A percentile compares a stretch with the other conserved stretches of the same genome.
These are phyloP conservation scores for Atalantia buxifolia DNA, from an alignment of 345 rosid genomes.

Conservation along the genomic window DNA sequence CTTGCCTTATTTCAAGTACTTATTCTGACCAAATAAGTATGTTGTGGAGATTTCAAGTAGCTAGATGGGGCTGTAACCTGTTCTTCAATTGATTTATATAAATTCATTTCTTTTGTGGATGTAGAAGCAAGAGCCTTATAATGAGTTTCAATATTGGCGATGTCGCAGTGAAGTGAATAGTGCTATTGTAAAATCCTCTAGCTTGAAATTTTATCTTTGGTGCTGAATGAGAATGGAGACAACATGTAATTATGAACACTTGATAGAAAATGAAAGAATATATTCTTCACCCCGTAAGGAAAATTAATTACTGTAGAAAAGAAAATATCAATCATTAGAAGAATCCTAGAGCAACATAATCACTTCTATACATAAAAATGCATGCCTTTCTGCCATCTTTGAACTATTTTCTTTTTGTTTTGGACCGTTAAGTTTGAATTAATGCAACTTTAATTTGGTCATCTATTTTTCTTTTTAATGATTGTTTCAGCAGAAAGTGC, in stretches of 20 bases:
- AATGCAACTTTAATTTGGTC: constrained; percentile 9
- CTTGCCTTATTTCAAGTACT: constrained; percentile 8
- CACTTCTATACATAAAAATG: background rate
- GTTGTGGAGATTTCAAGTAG: constrained; percentile 10
- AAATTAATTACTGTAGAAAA: background rate
- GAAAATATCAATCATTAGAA: constrained; percentile 5
- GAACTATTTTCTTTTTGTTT: background rate
- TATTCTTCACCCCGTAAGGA: background rate
- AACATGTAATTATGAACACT: background rate
- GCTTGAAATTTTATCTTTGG: background rate
- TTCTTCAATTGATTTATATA: constrained; percentile 17
- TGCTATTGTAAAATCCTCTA: constrained; percentile 6
- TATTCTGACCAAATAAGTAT: constrained; percentile 11
- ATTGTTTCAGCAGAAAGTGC: constrained; percentile 15
- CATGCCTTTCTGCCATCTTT: background rate
- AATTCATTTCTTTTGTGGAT: constrained; percentile 22
- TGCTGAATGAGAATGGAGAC: background rate
- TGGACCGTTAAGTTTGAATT: constrained; percentile 21
- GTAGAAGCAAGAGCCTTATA: too few relatives aligned
- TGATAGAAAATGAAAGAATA: background rate
- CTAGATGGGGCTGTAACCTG: constrained; percentile 9
- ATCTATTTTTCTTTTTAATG: background rate
- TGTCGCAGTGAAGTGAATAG: too few relatives aligned
- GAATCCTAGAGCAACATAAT: constrained; percentile 10
- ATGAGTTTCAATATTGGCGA: too few relatives aligned